Conservation (phyloP, 2,329 filamentous ascomycete species). For the Alternaria longipes region DNA sequence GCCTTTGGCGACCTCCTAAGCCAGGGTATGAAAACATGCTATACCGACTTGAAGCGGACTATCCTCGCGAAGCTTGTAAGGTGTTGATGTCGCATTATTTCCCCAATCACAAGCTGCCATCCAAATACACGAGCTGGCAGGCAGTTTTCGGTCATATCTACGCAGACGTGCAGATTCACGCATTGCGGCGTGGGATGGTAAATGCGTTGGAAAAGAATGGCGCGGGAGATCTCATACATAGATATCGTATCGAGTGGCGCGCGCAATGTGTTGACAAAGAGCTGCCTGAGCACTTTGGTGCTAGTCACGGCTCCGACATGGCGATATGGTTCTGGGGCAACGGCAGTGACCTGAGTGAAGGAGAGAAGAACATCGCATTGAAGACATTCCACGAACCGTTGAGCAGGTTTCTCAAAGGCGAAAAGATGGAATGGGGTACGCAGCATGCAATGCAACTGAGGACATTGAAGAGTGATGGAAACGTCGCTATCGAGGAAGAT, state of each 20-base stretch:
- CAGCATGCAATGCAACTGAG: conserved; percentile 51
- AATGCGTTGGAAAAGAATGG: conserved; percentile 55
- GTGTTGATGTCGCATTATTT: conserved; percentile 58
- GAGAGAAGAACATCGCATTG: conserved; percentile 57
- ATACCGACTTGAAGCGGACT: conserved; percentile 62
- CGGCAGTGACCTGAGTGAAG: conserved; percentile 51
- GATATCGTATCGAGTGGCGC: conserved; percentile 66
- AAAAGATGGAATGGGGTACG: conserved; percentile 53
- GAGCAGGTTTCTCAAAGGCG: conserved; percentile 53
- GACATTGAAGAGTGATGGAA: conserved; percentile 57
- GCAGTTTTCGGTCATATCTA: conserved; percentile 65
- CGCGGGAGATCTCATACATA: conserved; percentile 57
- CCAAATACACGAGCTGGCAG: conserved; percentile 56
- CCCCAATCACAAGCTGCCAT: conserved; percentile 51
- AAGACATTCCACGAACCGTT: conserved; percentile 52
- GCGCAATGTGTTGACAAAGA: conserved; percentile 56
- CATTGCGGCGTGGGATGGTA: conserved; percentile 62
- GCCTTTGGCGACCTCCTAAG: conserved; percentile 59
- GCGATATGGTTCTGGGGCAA: conserved; percentile 67
- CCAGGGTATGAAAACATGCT: conserved; percentile 55
- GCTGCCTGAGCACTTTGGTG: conserved; percentile 60
- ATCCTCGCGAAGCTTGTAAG: conserved; percentile 56
- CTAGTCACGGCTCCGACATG: conserved; percentile 64
- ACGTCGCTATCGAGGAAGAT: conserved; percentile 59
- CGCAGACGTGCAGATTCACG: conserved; percentile 65